Percentiles rank a stretch among this genome's conserved stretches.
Evolutionary conservation across 2,329 filamentous ascomycete species (phyloP).

Genomic region (Alternaria consortialis): DNA sequence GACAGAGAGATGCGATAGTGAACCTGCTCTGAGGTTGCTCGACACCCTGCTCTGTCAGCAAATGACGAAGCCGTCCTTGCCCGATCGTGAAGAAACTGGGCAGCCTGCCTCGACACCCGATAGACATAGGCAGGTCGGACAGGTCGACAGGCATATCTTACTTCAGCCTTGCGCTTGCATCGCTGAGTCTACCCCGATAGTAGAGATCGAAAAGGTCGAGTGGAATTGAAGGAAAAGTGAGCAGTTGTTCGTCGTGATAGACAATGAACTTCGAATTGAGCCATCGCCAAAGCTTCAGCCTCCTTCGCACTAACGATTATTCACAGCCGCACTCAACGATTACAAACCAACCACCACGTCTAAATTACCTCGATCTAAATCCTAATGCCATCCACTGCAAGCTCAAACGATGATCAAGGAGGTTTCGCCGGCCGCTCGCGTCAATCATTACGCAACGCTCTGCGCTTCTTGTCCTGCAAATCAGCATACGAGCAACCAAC

Average conservation of each 20-base stretch:
- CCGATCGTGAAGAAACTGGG: neutral
- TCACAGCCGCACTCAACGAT: neutral
- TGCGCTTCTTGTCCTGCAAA: neutral
- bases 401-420: neutral
- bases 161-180: neutral
- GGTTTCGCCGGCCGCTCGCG: neutral
- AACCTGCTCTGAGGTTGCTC: neutral
- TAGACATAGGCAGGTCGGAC: neutral
- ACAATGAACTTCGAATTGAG: neutral
- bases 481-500: neutral
- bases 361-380: neutral
- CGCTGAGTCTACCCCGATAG: neutral
- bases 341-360: neutral
- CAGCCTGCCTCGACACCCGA: neutral
- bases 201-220: neutral
- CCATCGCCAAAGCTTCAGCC: slow-evolving; percentile 4
- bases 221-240: neutral
- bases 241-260: neutral
- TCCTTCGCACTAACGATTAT: neutral
- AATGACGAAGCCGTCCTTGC: neutral
- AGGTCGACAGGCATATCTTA: too few relatives aligned
- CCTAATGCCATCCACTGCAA: neutral
- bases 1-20: too few relatives aligned
- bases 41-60: neutral
- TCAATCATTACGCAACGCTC: neutral